Percentiles rank a stretch among this genome's conserved stretches.
Conservation (phyloP, 2,329 filamentous ascomycete species). For the Aspergillus sp. region DNA sequence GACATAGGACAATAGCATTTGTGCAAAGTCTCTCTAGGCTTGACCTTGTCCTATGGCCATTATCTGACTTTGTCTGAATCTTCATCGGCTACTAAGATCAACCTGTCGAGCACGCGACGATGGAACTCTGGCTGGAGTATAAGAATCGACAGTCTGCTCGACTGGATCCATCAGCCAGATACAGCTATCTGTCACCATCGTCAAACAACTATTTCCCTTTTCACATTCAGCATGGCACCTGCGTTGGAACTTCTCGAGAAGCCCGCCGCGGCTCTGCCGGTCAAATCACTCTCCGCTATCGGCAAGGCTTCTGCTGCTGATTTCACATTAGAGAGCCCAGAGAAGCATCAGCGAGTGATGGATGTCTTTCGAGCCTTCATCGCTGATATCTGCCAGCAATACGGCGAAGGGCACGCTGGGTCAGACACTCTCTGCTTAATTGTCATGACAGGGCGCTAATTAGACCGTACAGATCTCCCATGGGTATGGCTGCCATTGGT, state of each 20-base stretch:
- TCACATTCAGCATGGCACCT: constrained; percentile 8
- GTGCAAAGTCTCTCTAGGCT: too few species aligned
- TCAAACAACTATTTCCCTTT: not conserved
- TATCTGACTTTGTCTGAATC: too few species aligned
- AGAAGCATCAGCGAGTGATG: constrained; percentile 44
- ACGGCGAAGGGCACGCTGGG: constrained; percentile 62
- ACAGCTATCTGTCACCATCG: not conserved
- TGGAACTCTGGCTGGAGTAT: not conserved
- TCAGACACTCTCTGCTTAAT: constrained; percentile 22
- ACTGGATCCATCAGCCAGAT: not conserved
- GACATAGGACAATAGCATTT: too few species aligned
- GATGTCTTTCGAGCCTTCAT: constrained; percentile 57
- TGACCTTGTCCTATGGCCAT: too few species aligned
- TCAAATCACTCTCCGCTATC: constrained; percentile 3
- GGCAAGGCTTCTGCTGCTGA: constrained; percentile 1
- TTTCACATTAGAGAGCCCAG: constrained; percentile 5
- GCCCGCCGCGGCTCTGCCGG: constrained; percentile 1
- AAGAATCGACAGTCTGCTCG: not conserved
- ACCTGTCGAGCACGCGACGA: too few species aligned
- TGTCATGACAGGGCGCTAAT: not conserved
- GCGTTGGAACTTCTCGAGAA: constrained; percentile 11
- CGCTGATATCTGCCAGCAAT: constrained; percentile 63
- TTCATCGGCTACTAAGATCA: too few species aligned
- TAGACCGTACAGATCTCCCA: constrained; percentile 41
- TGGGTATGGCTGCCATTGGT: constrained; percentile 56